Conservation (phyloP, 306 rosid genomes). For the Glycine soja region DNA sequence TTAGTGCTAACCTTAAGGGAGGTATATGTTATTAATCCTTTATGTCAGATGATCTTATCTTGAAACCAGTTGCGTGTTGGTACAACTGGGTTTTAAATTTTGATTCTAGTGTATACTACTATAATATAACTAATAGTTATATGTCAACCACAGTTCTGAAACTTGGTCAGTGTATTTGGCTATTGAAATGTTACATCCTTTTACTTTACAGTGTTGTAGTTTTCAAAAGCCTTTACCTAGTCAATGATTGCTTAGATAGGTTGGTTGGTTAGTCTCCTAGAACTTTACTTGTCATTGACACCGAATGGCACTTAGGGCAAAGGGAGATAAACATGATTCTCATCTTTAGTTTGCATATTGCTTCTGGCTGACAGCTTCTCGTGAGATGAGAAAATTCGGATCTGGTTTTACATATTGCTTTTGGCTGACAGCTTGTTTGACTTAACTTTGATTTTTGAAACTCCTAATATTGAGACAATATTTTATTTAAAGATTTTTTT, state of each 20-base stretch:
- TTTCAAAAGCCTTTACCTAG: no score
- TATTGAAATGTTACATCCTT: background rate
- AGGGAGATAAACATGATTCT: no score
- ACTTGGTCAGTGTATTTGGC: background rate
- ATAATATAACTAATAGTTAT: background rate
- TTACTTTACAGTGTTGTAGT: no score
- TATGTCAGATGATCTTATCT: background rate
- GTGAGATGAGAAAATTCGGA: no score
- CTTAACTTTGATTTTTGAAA: no score
- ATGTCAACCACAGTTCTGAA: background rate
- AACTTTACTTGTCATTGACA: constrained; percentile 3
- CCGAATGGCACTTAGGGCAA: background rate
- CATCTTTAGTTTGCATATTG: no score
- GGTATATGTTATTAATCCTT: background rate
- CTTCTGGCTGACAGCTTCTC: no score
- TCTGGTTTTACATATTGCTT: no score
- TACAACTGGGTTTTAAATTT: background rate
- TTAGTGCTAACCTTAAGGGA: background rate
- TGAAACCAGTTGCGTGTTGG: background rate
- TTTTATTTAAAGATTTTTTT: no score
- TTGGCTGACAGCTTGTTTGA: no score
- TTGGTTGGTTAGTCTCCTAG: constrained; percentile 15
- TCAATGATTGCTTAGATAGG: background rate
- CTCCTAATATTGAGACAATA: no score
- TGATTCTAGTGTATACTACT: background rate